Evolutionary conservation across 2,329 filamentous ascomycete species (phyloP).

Genomic region (Chlorencoelia australis): DNA sequence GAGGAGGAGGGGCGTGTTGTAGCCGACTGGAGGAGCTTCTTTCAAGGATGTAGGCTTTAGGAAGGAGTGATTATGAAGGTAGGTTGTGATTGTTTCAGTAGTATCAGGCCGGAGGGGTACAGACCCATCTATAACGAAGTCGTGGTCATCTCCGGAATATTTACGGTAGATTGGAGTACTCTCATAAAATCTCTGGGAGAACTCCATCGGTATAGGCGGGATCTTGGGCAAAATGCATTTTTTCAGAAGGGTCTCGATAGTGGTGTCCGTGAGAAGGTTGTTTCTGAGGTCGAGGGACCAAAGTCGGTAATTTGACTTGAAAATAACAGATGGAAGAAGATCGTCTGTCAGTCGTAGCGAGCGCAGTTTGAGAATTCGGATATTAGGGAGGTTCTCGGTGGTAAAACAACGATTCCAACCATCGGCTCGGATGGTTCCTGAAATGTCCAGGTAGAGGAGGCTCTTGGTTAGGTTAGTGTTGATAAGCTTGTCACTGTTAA

Average conservation of each 20-base stretch:
- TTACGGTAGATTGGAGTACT: slow-evolving; percentile 14
- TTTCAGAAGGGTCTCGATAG: slow-evolving; percentile 28
- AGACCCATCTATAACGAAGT: too few relatives aligned
- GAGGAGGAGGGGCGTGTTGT: slow-evolving; percentile 31
- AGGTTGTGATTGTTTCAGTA: too few relatives aligned
- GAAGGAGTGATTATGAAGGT: too few relatives aligned
- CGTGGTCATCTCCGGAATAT: not conserved
- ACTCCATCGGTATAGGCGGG: too few relatives aligned
- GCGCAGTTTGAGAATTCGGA: slow-evolving; percentile 43
- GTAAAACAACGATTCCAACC: slow-evolving; percentile 26
- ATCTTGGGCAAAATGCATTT: slow-evolving; percentile 26
- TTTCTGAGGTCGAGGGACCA: slow-evolving; percentile 48
- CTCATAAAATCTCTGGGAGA: slow-evolving; percentile 32
- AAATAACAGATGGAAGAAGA: slow-evolving; percentile 28
- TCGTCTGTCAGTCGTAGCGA: slow-evolving; percentile 37
- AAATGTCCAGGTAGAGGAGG: slow-evolving; percentile 17
- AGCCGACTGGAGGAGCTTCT: too few relatives aligned
- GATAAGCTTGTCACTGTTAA: too few relatives aligned
- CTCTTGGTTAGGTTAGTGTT: slow-evolving; percentile 1
- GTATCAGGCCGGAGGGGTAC: too few relatives aligned
- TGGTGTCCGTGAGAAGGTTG: slow-evolving; percentile 41
- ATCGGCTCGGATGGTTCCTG: slow-evolving; percentile 5
- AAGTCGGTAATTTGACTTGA: slow-evolving; percentile 30
- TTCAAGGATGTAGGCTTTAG: too few relatives aligned
- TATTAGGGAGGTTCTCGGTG: slow-evolving; percentile 20